Conservation (phyloP, 257 asterid genomes). For the Nicotiana attenuata region DNA sequence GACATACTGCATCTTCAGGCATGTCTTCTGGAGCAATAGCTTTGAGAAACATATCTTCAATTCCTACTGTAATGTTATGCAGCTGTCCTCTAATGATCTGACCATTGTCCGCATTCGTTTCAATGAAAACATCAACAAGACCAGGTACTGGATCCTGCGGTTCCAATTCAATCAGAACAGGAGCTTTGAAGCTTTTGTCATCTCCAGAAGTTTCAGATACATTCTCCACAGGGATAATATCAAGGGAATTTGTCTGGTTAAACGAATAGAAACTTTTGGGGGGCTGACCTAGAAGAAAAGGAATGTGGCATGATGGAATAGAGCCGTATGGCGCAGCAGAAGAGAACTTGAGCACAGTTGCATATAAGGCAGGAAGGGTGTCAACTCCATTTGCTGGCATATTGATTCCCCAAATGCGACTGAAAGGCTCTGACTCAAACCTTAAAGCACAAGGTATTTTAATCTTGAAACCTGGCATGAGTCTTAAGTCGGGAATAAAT, state of each 20-base stretch:
- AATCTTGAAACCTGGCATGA: conserved; percentile 74
- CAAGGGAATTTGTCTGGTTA: conserved; percentile 50
- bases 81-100: conserved; percentile 74
- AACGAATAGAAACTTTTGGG: conserved; percentile 30
- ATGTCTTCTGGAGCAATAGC: conserved; percentile 67
- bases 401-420: conserved; percentile 31
- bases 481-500: conserved; percentile 68
- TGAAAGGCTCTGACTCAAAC: conserved; percentile 60
- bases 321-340: conserved; percentile 80
- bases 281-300: conserved; percentile 71
- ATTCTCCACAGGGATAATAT: conserved; percentile 60
- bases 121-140: conserved; percentile 60
- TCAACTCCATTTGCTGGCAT: conserved; percentile 36
- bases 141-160: conserved; percentile 92
- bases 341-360: conserved; percentile 63
- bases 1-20: conserved; percentile 34
- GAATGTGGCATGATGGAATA: conserved; percentile 57
- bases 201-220: conserved; percentile 42
- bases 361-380: conserved; percentile 78
- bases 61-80: conserved; percentile 68
- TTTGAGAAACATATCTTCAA: conserved; percentile 92
- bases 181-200: conserved; percentile 48
- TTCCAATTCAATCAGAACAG: conserved; percentile 76
- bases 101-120: conserved; percentile 73
- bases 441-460: conserved; percentile 62